Base-by-base conservation (phyloP, 1,284 basidiomycete species). In the Ganoderma meredithae region DNA sequence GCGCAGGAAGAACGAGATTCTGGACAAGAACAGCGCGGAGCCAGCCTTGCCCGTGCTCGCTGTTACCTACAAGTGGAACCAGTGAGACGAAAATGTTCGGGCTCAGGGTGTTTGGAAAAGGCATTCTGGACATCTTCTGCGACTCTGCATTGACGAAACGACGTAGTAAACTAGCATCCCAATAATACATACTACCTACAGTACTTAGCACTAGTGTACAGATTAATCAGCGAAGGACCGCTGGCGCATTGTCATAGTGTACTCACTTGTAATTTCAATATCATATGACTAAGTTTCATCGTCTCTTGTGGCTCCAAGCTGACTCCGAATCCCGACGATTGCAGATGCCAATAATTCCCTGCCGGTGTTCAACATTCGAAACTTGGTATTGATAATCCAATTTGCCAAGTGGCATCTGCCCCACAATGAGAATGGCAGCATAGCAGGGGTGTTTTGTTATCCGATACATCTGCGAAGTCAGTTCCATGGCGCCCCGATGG, bases 1-100 rank as follows among this genome's bases (percentile, higher is more conserved):
- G 5, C 62, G 66, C 8, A 63, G 61, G 17, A 62, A 47, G 27
- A 36, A 36, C 15, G 43, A 49, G 27, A 25, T n/a, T 10, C 31
- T 55, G 27, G 53, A 55, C 9, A 55, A 55, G 53, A 33, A 17
- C 31, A 33, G 31, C 31, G 17, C 53, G 17, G 53, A 33, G 19
- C 33, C 53, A 9, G 33, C 31, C 15, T 33, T 55, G 31, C 53
- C 53, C 9, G 9, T 33, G 17, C 13, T 8, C 15, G 53, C 27
- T 8, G 31, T 33, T 8, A 33, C 53, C 53, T 55, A 33, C 33
- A 31, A 31, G 22, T 33, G 31, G 31, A 33, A 33, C 53, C 17
- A 33, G 13, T 55, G n/a, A 52, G 22, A 12, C 22, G 25, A 3
- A 12, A 19, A 22, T 8, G 22, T 4, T 22, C 9, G 47, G 22